Percentiles rank a stretch among this genome's conserved stretches.
These are phyloP conservation scores for Chlamydomonas sp. DNA, from an alignment of 139 green algal genomes.

Conservation along the genomic window DNA sequence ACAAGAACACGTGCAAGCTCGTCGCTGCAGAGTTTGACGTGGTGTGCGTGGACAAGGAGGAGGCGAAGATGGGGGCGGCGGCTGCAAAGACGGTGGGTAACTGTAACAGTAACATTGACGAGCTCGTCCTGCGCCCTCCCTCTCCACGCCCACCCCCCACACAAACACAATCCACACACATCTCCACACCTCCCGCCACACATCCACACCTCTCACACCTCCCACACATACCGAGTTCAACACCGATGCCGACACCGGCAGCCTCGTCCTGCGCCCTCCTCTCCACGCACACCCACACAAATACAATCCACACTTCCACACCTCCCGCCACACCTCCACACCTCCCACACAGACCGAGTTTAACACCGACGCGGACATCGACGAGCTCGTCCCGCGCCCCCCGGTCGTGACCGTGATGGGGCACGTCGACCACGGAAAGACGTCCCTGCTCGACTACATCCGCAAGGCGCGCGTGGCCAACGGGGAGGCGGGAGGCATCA, in stretches of 20 bases:
- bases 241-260: slow-evolving; percentile 70
- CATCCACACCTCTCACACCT: too few species aligned
- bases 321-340: too few species aligned
- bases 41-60: slow-evolving; percentile 44
- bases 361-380: slow-evolving; percentile 73
- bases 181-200: too few species aligned
- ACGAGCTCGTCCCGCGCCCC: slow-evolving; percentile 45
- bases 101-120: too few species aligned
- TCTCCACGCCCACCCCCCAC: too few species aligned
- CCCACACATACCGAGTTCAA: too few species aligned
- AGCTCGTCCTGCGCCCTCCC: too few species aligned
- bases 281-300: slow-evolving; percentile 5
- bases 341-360: too few species aligned
- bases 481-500: slow-evolving; percentile 97
- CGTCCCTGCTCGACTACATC: slow-evolving; percentile 84
- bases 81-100: too few species aligned
- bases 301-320: too few species aligned
- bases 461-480: slow-evolving; percentile 75
- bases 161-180: too few species aligned
- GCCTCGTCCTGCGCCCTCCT: too few species aligned
- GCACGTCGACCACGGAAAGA: slow-evolving; percentile 98
- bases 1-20: slow-evolving; percentile 62
- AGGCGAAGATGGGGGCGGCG: slow-evolving; percentile 24
- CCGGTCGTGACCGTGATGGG: slow-evolving; percentile 96
- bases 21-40: slow-evolving; percentile 71